Base-by-base conservation (phyloP, 2,329 filamentous ascomycete species). In the Diplocarpon rosae region DNA sequence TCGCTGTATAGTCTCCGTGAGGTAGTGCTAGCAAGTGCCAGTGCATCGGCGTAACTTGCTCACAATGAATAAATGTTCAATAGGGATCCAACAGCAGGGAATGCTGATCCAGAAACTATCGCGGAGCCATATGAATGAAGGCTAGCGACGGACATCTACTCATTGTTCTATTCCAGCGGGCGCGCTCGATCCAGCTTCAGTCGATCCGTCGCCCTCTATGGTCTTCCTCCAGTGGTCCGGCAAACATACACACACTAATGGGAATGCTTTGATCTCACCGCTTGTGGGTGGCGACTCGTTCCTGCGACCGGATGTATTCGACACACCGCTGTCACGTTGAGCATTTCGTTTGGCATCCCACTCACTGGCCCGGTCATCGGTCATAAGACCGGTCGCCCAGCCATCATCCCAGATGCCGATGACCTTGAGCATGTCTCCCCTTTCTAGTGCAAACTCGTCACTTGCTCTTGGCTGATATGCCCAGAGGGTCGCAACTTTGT, bases 391-490 rank as follows among this genome's bases (percentile, higher is more conserved):
- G 1, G 92, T 98, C 10, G 92, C 92, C 92, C 92, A 98, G 37
- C 92, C 92, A 62, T 98, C 92, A 59, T 98, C 92, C 92, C 92
- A 98, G 54, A 98, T 98, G 50, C 92, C 92, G 28, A 96, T 83
- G 12, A 98, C 82, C 68, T 95, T 96, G 59, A 98, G 75, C 89
- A 98, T 95, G 61, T 98, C 92, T 43, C 92, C 92, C 47, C 92
- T 80, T 58, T 96, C 92, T 31, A 98, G 71, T 32, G 86, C 73
- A 60, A 96, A 96, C 61, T 98, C 92, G 59, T 98, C 92, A 27
- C 80, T 78, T 4, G 92, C 92, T 29, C 92, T 84, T 29, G 92
- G 90, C 57, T 95, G 87, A 64, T 98, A 98, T 1, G 92, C 90
- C 92, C 92, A 98, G 12, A 98, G 74, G 2, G 88, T 86, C 12